A percentile compares a stretch with the other conserved stretches of the same genome.
phyloP scores from a whole-genome alignment of 306 rosid genomes.

The Quercus suber region DNA sequence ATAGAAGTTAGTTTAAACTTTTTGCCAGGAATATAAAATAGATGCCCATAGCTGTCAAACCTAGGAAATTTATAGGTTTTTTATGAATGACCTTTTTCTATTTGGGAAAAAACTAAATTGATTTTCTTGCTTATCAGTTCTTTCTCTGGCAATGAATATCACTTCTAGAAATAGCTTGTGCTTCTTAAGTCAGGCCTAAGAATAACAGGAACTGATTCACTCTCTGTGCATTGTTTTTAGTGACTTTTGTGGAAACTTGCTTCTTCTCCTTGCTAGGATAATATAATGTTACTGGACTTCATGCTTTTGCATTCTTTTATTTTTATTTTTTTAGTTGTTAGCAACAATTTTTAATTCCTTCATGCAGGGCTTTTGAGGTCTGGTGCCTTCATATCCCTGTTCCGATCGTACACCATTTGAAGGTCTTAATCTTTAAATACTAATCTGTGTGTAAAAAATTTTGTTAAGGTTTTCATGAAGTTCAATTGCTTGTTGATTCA shows the following conservation, averaged over 20 bases:
- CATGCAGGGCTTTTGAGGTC: constrained; percentile 83
- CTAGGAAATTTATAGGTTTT: background rate
- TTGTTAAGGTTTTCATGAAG: constrained; percentile 26
- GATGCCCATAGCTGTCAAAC: background rate
- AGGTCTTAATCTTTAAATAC: constrained; percentile 46
- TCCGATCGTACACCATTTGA: constrained; percentile 82
- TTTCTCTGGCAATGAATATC: background rate
- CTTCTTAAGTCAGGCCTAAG: too few species aligned
- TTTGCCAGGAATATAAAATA: background rate
- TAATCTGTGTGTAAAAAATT: background rate
- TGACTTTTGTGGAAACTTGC: background rate
- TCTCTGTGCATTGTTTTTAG: background rate
- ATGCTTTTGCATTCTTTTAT: background rate
- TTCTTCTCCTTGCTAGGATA: constrained; percentile 13
- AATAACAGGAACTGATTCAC: too few species aligned
- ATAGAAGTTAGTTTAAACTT: background rate
- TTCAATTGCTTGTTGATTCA: too few species aligned
- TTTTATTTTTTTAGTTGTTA: background rate
- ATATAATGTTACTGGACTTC: background rate
- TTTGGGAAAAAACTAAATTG: background rate
- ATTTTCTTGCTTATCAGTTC: background rate
- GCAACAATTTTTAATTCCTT: constrained; percentile 4
- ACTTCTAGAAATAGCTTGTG: too few species aligned
- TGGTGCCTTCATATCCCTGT: constrained; percentile 88
- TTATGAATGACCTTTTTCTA: background rate